Evolutionary conservation across 2,329 filamentous ascomycete species (phyloP).

Genomic region (Arthrinium puccinioides): DNA sequence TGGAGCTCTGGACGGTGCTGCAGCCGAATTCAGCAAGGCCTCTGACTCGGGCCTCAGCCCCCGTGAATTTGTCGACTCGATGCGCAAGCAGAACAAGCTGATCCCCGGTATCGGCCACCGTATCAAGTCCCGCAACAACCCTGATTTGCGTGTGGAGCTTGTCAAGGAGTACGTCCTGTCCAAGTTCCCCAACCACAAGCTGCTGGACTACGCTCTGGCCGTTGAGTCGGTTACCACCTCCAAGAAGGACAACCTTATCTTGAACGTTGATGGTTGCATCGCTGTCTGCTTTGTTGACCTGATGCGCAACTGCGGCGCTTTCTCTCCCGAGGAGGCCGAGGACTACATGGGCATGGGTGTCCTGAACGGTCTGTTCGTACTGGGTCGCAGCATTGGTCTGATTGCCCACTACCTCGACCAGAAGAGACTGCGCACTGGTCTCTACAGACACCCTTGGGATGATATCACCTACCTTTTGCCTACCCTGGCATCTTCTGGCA

Average conservation of each 20-base stretch:
- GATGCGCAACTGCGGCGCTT: conserved; percentile 94
- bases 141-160: conserved; percentile 97
- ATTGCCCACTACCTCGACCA: conserved; percentile 99
- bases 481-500: conserved; percentile 62
- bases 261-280: conserved; percentile 97
- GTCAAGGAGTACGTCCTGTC: conserved; percentile 98
- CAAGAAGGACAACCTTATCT: conserved; percentile 99
- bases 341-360: conserved; percentile 99
- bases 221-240: conserved; percentile 97
- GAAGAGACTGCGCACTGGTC: conserved; percentile 96
- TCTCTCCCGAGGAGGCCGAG: conserved; percentile 92
- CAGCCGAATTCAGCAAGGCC: conserved; percentile 96
- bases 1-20: conserved; percentile 95
- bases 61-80: conserved; percentile 96
- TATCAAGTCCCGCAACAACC: conserved; percentile 99
- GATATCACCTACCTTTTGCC: conserved; percentile 94
- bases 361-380: conserved; percentile 97
- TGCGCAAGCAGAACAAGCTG: conserved; percentile 99
- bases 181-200: conserved; percentile 96
- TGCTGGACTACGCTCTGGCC: conserved; percentile 96
- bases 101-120: conserved; percentile 99
- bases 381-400: conserved; percentile 93
- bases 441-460: conserved; percentile 99
- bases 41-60: conserved; percentile 97
- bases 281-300: conserved; percentile 98